Evolutionary conservation across 768 basidiomycete genomes (phyloP).

Genomic region (Trametes maxima): DNA sequence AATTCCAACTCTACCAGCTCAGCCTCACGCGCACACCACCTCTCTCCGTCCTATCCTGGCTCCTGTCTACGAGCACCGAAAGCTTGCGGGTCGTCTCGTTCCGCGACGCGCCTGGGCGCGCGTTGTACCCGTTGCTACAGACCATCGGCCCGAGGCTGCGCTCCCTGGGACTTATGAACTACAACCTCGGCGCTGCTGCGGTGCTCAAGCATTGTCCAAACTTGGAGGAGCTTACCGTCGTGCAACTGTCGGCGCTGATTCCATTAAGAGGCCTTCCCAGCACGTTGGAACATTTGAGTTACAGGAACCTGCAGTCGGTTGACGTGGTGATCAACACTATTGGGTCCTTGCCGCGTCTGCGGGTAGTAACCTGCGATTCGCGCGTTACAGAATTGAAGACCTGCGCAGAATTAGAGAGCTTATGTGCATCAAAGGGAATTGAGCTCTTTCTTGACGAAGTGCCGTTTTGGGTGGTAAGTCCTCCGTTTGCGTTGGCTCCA

Average conservation of each 20-base stretch:
- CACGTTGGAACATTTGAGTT: slow-evolving; percentile 44
- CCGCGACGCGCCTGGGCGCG: slow-evolving; percentile 37
- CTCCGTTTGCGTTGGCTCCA: not conserved
- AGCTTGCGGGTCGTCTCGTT: slow-evolving; percentile 45
- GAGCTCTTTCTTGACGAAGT: slow-evolving; percentile 32
- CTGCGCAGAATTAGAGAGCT: slow-evolving; percentile 30
- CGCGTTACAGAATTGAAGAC: slow-evolving; percentile 25
- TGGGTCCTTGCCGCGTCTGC: slow-evolving; percentile 37
- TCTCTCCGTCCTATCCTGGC: slow-evolving; percentile 39
- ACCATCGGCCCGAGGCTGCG: slow-evolving; percentile 39
- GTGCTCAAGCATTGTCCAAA: slow-evolving; percentile 40
- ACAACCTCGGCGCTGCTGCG: slow-evolving; percentile 35
- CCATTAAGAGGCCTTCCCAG: slow-evolving; percentile 38
- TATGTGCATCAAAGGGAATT: slow-evolving; percentile 36
- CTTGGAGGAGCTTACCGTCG: slow-evolving; percentile 44
- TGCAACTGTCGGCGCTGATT: slow-evolving; percentile 39
- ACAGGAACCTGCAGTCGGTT: slow-evolving; percentile 37
- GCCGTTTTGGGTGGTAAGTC: slow-evolving; percentile 42
- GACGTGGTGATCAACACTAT: slow-evolving; percentile 36
- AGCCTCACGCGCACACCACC: slow-evolving; percentile 38
- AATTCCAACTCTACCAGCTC: slow-evolving; percentile 44
- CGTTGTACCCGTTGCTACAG: slow-evolving; percentile 31
- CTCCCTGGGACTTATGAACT: slow-evolving; percentile 45
- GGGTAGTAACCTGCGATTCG: slow-evolving; percentile 40
- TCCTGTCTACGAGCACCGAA: slow-evolving; percentile 38